phyloP scores from a whole-genome alignment of 116 monocot genomes.

The Papilionanthe hybrid region DNA sequence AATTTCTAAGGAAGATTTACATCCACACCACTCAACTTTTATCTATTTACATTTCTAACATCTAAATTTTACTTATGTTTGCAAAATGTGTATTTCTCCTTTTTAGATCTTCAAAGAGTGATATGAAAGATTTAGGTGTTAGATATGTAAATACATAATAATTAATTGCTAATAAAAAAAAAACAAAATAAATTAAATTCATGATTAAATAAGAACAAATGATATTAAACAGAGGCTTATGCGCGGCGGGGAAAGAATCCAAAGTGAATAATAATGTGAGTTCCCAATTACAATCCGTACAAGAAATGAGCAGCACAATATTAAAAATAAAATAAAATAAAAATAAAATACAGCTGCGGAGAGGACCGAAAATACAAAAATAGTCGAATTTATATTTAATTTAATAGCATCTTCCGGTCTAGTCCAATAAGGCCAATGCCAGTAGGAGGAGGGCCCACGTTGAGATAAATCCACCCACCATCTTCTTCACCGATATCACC shows the following conservation, averaged over 20 bases:
- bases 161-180: no score
- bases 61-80: no score
- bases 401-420: background rate
- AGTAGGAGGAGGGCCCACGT: conserved; percentile 3
- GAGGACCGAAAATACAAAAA: background rate
- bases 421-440: conserved; percentile 2
- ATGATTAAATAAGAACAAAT: no score
- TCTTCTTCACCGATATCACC: background rate
- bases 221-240: no score
- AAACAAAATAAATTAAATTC: no score
- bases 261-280: background rate
- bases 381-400: conserved; percentile 1
- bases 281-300: background rate
- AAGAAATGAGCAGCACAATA: background rate
- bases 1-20: no score
- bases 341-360: background rate
- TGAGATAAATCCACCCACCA: conserved; percentile 11
- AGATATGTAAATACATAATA: no score
- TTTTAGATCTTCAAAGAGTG: no score
- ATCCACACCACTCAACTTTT: no score
- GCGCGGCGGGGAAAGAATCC: background rate
- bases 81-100: no score
- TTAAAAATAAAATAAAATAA: background rate
- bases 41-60: no score
- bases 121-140: no score